Evolutionary conservation across 2,329 filamentous ascomycete species (phyloP), one percentile per base, ranked within the genome.

Genomic region (Phaeophleospora eucalypticola): DNA sequence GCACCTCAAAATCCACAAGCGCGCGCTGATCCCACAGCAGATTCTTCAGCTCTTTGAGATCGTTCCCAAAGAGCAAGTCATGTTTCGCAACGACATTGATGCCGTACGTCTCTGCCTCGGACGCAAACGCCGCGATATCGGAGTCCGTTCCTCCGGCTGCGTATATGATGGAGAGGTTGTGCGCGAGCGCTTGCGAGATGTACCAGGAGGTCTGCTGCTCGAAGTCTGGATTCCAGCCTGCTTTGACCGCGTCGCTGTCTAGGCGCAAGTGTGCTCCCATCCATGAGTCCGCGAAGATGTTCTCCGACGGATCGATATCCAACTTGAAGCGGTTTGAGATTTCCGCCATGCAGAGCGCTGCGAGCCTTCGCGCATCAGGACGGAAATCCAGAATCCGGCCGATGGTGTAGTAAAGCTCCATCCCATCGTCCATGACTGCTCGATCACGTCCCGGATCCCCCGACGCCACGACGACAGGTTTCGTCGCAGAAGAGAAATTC

Each of bases 201-300:
- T 42, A 42, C 21, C 27, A 34, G 27, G 34, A 18, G 10, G 40
- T 42, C 40, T 42, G 40, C 40, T 42, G n/a, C 27, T 42, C 40
- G 27, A 42, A 42, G 17, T 42, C 40, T 4, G 21, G 19, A 12
- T 34, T 6, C 40, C 40, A 42, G 15, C 40, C 40, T 6, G 40
- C 40, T 20, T 42, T 29, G 21, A 42, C 40, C 10, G 40, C 40
- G 27, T 42, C 40, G 27, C 27, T 34, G 21, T 15, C n/a, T 4
- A 21, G 24, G 4, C 40, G 40, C 6, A 42, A 14, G 27, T 42
- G 40, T 21, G 40, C 40, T 4, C 40, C 40, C 21, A 42, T 32
- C 19, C 33, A 42, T 4, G 40, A 17, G 27, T 42, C 4, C 10
- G 21, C 9, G 27, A 7, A 42, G 12, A 42, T n/a, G 40, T 29